Evolutionary conservation across 371 early-diverging fungal species (phyloP), one percentile per base, ranked within the genome.

Genomic region (Chytridiales sp.): DNA sequence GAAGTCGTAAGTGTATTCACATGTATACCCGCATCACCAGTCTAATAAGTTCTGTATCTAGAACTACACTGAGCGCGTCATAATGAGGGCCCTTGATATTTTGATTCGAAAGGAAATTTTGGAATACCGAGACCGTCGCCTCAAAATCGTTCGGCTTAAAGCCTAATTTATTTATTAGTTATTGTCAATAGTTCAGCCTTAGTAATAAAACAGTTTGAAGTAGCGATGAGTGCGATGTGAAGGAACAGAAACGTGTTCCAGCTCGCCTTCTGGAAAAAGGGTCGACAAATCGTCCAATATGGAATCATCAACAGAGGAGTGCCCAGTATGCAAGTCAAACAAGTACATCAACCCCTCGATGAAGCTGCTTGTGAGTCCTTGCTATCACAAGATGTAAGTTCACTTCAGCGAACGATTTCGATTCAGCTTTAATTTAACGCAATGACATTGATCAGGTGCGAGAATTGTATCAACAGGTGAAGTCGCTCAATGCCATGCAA

Each of bases 341-440:
- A 85, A 94, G 48, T 98, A 95, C 76, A 81, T 99, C 41, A 95
- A 94, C 62, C 94, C 93, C 15, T 84, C 84, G 62, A 86, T 99
- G 77, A 89, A 88, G 66, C 81, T 99, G 24, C 85, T 94, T 35
- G 95, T 97, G 21, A 90, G 93, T 43, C 95, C 97, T 19, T 99
- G 99, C 73, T 97, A 93, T 69, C 99, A 99, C 79, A 95, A 91
- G 75, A 90, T 98, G 92, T 93, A 83, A 58, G 67, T 56, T n/a
- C 35, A 17, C 41, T 17, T 17, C 30, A 17, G 50, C 50, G 22
- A 34, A 8, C 31, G 5, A 4, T 6, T 6, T 48, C 21, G 8
- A 4, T 32, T 29, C 8, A 5, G n/a, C 46, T 5, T 15, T 24
- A 9, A 3, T 5, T 2, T 34, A 32, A 11, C 0, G 1, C 21